These are phyloP conservation scores for Coprinellus micaceus DNA, from an alignment of 768 basidiomycete species.

Conservation along the genomic window DNA sequence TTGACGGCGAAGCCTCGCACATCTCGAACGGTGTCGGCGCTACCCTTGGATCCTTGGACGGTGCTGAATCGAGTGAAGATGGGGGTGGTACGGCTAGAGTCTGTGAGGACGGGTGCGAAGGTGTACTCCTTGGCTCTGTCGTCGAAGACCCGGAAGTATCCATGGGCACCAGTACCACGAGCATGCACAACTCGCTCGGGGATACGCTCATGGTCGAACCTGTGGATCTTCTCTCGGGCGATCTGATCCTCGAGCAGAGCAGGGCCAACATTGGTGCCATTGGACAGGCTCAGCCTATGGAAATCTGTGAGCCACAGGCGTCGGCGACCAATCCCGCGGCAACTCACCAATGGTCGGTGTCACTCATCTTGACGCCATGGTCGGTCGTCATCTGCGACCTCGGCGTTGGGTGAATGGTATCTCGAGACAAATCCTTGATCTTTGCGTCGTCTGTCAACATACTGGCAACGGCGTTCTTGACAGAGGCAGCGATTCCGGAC, in stretches of 20 bases:
- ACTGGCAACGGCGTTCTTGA: slow-evolving; percentile 22
- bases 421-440: slow-evolving; percentile 28
- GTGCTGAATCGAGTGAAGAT: slow-evolving; percentile 84
- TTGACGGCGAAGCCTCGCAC: slow-evolving; percentile 84
- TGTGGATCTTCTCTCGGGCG: slow-evolving; percentile 68
- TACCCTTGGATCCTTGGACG: slow-evolving; percentile 78
- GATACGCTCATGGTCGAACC: slow-evolving; percentile 87
- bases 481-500: slow-evolving; percentile 18
- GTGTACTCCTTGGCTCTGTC: slow-evolving; percentile 71
- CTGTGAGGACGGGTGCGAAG: slow-evolving; percentile 65
- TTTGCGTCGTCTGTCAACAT: slow-evolving; percentile 29
- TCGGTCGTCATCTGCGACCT: slow-evolving; percentile 52
- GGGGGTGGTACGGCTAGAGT: slow-evolving; percentile 68
- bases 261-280: slow-evolving; percentile 54
- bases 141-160: slow-evolving; percentile 74
- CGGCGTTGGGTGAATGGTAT: slow-evolving; percentile 28
- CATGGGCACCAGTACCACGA: slow-evolving; percentile 76
- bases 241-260: slow-evolving; percentile 77
- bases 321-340: too few species aligned
- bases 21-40: slow-evolving; percentile 78
- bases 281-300: too few species aligned
- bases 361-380: slow-evolving; percentile 51
- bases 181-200: slow-evolving; percentile 79
- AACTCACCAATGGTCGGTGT: slow-evolving; percentile 70
- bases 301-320: too few species aligned